Base-by-base conservation (phyloP, 306 rosid genomes). In the Pterocarpus macrocarpus region DNA sequence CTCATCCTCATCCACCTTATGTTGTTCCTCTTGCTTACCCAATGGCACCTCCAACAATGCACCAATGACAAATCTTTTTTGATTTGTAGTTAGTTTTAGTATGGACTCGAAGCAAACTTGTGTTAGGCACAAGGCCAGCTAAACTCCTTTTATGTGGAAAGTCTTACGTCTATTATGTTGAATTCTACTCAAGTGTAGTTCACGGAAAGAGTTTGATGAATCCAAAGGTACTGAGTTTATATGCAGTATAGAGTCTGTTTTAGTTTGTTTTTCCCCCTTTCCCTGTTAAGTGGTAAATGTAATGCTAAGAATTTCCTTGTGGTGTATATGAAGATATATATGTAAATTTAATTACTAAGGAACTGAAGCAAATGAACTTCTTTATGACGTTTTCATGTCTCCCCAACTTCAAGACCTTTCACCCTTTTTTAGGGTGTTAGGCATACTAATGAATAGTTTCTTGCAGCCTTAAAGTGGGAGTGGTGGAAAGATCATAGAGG, bases 11-110 rank as follows among this genome's bases (percentile, higher is more conserved):
- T 73, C 81, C 87, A 49, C 84, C 96, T 71, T 93, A 91, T 81
- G 92, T 85, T 71, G 84, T 93, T 22, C 98, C 99, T 49, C 92
- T 95, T 77, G 99, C 99, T 81, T 93, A 95, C 71, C 98, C 99
- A 17, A 87, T 93, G 97, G 91, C 98, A 65, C 97, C 97, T 74
- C 97, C 99, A 38, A 82, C 98, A 79, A 89, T 93, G 99, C 99
- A 93, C 87, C 93, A 91, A 79, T 92, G 68, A 80, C 88, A 52
- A 68, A 8, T 45, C 41, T 52, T 79, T 32, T 53, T 53, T 32
- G 10, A 28, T 59, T 57, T 49, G 68, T 73, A 66, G 58, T 64
- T 81, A 82, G 82, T 76, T 78, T 75, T 28, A 80, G 63, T 32
- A 70, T 80, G 80, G 66, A 71, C 71, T 64, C 73, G 49, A 44